phyloP scores from a whole-genome alignment of 108 stramenopile genomes.

The Seminavis robusta region DNA sequence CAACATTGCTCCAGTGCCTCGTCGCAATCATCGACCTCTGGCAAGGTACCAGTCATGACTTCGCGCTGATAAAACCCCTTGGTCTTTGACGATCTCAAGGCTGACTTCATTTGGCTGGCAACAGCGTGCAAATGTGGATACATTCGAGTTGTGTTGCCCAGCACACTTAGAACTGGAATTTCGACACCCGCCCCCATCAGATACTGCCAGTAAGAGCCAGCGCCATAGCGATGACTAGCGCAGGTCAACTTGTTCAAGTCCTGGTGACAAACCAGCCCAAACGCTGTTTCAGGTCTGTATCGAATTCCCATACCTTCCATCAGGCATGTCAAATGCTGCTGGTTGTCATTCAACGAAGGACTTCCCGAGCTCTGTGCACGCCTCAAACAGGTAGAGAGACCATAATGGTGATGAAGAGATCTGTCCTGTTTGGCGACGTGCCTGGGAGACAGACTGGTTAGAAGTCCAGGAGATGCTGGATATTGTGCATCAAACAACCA shows the following conservation, averaged over 20 bases:
- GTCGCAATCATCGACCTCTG: conserved; percentile 75
- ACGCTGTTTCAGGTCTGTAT: conserved; percentile 64
- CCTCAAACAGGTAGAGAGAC: conserved; percentile 58
- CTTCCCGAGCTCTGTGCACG: conserved; percentile 13
- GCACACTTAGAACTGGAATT: conserved; percentile 38
- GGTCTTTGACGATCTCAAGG: conserved; percentile 37
- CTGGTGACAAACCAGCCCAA: conserved; percentile 48
- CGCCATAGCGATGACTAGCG: conserved; percentile 21
- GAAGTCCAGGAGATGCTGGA: no score
- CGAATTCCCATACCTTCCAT: conserved; percentile 73
- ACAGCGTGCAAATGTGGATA: conserved; percentile 40
- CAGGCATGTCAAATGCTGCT: conserved; percentile 32
- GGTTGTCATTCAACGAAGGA: no score
- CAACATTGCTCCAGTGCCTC: conserved; percentile 61
- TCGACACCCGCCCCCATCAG: conserved; percentile 1
- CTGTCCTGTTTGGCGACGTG: conserved; percentile 22
- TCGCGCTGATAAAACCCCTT: conserved; percentile 63
- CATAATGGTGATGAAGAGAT: conserved; percentile 69
- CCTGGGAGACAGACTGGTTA: no score
- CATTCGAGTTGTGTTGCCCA: conserved; percentile 65
- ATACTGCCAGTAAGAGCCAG: conserved; percentile 67
- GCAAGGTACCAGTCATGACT: conserved; percentile 55
- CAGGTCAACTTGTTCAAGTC: conserved; percentile 43
- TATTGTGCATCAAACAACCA: conserved; percentile 70
- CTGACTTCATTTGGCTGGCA: conserved; percentile 42